Evolutionary conservation across 2,329 filamentous ascomycete genomes (phyloP), one percentile per base, ranked within the genome.

Genomic region (Ceratocystiopsis sp.): DNA sequence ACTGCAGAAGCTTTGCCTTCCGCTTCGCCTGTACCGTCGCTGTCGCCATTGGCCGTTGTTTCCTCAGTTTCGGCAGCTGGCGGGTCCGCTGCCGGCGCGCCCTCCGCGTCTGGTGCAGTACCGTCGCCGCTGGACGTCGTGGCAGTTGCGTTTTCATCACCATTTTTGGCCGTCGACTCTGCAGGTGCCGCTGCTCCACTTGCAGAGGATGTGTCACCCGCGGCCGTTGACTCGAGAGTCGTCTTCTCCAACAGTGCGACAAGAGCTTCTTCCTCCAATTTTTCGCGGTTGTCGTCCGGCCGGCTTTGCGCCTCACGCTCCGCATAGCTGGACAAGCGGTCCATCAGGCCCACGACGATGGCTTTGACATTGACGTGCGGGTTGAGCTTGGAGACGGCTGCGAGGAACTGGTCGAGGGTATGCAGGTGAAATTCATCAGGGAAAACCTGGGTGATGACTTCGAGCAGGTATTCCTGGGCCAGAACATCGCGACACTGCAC

Each of bases 371-470:
- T 94, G 54, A 98, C 91, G 55, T 96, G 84, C 0, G 89, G 91
- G 55, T 98, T 95, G 35, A 98, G 69, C 45, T 89, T 73, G 14
- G 89, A 85, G 33, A 94, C 93, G 8, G 91, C 91, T 10, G 82
- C 91, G 33, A 98, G 75, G 59, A 98, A 84, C 57, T 95, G 82
- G 57, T 96, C 91, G 32, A 98, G 74, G 0, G 91, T 98, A 58
- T 98, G 87, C 18, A 98, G 75, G 61, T 98, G 93, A 59, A 89
- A 98, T 57, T 98, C 91, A 62, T 98, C 91, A 1, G 91, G 91
- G 66, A 98, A 98, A 42, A 96, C 91, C 61, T 98, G 93, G 6
- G 89, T 98, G 51, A 98, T 93, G 49, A 98, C 91, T 70, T 98
- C 91, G 41, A 98, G 68, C 13, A 98, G 73, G 63, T 98, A 98